Base-by-base conservation (phyloP, 2,329 filamentous ascomycete species). In the Diaporthe destruens region DNA sequence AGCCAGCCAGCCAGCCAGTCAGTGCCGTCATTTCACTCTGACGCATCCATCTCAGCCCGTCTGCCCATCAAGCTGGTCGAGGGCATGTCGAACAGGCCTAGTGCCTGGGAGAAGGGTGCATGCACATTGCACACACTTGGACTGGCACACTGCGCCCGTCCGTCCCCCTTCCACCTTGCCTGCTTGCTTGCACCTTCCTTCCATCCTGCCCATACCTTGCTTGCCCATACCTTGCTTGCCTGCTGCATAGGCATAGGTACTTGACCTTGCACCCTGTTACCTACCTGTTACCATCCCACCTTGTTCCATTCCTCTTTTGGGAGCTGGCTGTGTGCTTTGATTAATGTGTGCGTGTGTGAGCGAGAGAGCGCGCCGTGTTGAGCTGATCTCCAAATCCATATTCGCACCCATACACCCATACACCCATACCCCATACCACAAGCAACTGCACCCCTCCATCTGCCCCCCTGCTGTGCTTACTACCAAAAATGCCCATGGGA, bases 101-200 rank as follows among this genome's bases (percentile, higher is more conserved):
- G 61, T 65, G 61, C 59, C 42, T 65, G 67, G 44, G 54, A 61
- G 53, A 23, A 57, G 25, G 56, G 56, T 61, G 56, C 56, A 61
- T 61, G 56, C 36, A 61, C 56, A 61, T 61, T 59, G 67, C 55
- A 53, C 55, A 53, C 67, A 59, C 44, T 39, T 51, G 42, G 67
- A 61, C 67, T 70, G 55, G 55, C 55, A 61, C 67, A 70, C 55
- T 36, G 44, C 32, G 61, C 44, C 61, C 44, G 61, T 36, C 61
- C 44, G 29, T 65, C 29, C 39, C n/a, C 42, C 39, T 51, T 36
- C 44, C 61, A 51, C 61, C 29, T 65, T 51, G 42, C 59, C n/a
- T 61, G 39, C 6, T 47, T 47, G 44, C 44, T 49, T 49, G 44
- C 57, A 63, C 39, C 25, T 32, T 63, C 57, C 39, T 63, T 39